phyloP scores from a whole-genome alignment of 768 basidiomycete genomes.

The Rhizopogon vinicolor region DNA sequence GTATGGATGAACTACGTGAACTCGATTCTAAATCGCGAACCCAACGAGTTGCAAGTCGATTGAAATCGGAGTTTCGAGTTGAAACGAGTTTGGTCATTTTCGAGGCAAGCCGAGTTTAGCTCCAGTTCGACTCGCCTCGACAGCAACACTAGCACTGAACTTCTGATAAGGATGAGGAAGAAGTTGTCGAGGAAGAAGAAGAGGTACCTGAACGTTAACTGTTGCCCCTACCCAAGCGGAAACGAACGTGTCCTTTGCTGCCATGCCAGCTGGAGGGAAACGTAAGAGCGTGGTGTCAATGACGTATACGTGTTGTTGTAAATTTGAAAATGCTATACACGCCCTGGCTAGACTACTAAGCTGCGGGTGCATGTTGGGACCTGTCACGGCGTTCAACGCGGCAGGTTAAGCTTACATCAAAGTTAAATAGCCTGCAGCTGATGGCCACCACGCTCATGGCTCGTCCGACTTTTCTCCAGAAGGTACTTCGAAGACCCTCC shows the following conservation, averaged over 20 bases:
- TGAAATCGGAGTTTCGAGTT: no score
- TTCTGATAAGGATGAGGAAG: slow-evolving; percentile 34
- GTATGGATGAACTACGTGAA: no score
- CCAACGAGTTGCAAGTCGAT: no score
- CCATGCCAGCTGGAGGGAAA: slow-evolving; percentile 12
- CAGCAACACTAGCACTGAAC: no score
- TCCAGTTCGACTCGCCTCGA: no score
- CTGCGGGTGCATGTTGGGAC: background rate
- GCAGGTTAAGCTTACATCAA: background rate
- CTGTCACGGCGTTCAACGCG: background rate
- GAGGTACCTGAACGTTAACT: slow-evolving; percentile 25
- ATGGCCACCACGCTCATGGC: slow-evolving; percentile 31
- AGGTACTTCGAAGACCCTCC: slow-evolving; percentile 58
- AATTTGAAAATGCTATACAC: background rate
- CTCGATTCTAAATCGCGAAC: no score
- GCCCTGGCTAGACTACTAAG: no score
- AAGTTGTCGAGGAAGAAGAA: slow-evolving; percentile 32
- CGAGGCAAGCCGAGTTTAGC: no score
- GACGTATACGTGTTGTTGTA: slow-evolving; percentile 1
- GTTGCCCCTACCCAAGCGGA: slow-evolving; percentile 37
- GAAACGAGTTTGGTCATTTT: no score
- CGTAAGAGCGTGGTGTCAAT: background rate
- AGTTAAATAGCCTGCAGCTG: background rate
- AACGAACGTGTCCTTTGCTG: slow-evolving; percentile 42
- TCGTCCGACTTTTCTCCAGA: slow-evolving; percentile 56